Base-by-base conservation (phyloP, 306 rosid species). In the Pyrus pyrifolia region DNA sequence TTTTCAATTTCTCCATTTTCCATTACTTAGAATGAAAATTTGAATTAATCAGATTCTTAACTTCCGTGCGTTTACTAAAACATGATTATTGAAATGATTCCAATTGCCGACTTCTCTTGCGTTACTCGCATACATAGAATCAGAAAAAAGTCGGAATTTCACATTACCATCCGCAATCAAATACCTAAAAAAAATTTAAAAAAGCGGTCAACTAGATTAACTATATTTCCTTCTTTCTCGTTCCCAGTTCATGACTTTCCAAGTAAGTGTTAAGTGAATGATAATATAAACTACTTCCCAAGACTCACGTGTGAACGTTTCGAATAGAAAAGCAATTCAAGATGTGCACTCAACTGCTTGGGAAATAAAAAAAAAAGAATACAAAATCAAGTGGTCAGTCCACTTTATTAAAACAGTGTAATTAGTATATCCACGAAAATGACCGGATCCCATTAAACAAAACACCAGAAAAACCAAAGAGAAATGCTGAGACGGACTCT, bases 391-490 rank as follows among this genome's bases (percentile, higher is more conserved):
- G 70, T 44, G 59, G 21, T 61, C 11, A 9, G 49, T 61, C 59
- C 46, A 44, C 68, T 5, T 59, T 49, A 49, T 15, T 15, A 49
- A 49, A 49, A 49, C 5, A 49, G 21, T 49, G 53, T 49, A 49
- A 49, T 49, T 49, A 49, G 60, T 74, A 61, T 44, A 61, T 61
- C 77, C 78, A 44, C 11, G 70, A 61, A 62, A 61, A 52, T 74
- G 78, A 44, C 44, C 19, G 15, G 70, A 61, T 27, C 59, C 60
- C 21, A 15, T 23, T 18, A 29, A 51, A 68, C 10, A 72, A 71
- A 55, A 14, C 15, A 14, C 19, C 15, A 5, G 60, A 78, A 44
- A 23, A 72, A 60, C 74, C 38, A 6, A 33, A 33, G 38, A 6
- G 8, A 33, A 33, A 33, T 5, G 35, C 35, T 31, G 35, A 31